phyloP scores from a whole-genome alignment of 108 stramenopile species.

The Schizochytrium sp. region DNA sequence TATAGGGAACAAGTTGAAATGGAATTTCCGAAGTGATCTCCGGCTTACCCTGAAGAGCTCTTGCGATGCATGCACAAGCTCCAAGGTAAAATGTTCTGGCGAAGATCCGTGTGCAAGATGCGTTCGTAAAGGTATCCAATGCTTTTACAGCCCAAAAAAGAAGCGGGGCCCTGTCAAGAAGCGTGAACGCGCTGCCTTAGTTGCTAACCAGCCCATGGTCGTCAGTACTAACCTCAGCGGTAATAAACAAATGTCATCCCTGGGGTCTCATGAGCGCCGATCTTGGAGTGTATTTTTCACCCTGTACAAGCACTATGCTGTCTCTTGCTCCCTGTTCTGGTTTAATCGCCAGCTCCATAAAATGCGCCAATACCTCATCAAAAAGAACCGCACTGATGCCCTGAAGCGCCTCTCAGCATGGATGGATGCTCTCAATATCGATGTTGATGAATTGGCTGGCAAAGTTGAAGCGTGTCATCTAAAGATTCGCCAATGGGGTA shows the following conservation, averaged over 20 bases:
- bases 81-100: slow-evolving; percentile 56
- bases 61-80: slow-evolving; percentile 51
- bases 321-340: slow-evolving; percentile 32
- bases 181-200: slow-evolving; percentile 51
- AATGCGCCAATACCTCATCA: slow-evolving; percentile 58
- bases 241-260: slow-evolving; percentile 60
- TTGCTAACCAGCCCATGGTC: slow-evolving; percentile 59
- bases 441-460: slow-evolving; percentile 53
- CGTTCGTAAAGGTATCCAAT: slow-evolving; percentile 54
- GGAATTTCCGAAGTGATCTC: slow-evolving; percentile 37
- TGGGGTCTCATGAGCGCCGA: slow-evolving; percentile 32
- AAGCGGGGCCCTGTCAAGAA: slow-evolving; percentile 53
- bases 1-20: neutral
- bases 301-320: slow-evolving; percentile 59
- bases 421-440: slow-evolving; percentile 59
- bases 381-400: slow-evolving; percentile 35
- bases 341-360: slow-evolving; percentile 57
- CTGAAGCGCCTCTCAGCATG: slow-evolving; percentile 53
- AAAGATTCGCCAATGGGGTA: slow-evolving; percentile 56
- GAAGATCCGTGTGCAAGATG: slow-evolving; percentile 50
- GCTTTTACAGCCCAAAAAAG: slow-evolving; percentile 59
- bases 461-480: slow-evolving; percentile 53
- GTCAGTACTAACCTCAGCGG: slow-evolving; percentile 15
- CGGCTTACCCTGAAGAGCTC: slow-evolving; percentile 59
- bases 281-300: slow-evolving; percentile 56